These are phyloP conservation scores for Obelidium mucronatum DNA, from an alignment of 192 early-diverging fungal genomes.

Conservation along the genomic window DNA sequence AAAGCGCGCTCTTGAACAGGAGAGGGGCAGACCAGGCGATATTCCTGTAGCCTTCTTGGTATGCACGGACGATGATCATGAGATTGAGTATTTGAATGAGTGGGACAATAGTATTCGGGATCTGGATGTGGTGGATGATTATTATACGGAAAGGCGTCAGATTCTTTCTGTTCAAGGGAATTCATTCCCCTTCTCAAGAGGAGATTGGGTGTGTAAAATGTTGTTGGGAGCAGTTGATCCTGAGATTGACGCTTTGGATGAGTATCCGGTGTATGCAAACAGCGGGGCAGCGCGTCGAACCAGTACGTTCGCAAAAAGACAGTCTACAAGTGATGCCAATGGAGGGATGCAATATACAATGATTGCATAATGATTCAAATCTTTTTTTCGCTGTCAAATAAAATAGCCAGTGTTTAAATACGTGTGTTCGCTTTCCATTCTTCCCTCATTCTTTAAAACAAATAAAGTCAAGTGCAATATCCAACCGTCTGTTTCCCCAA, in stretches of 20 bases:
- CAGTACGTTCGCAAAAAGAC: too few species aligned
- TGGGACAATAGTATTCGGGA: slow-evolving; percentile 23
- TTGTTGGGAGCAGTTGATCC: slow-evolving; percentile 25
- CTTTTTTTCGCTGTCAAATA: too few species aligned
- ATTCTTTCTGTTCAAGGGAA: slow-evolving; percentile 15
- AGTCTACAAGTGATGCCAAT: too few species aligned
- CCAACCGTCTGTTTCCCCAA: too few species aligned
- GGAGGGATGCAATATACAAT: too few species aligned
- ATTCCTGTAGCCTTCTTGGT: slow-evolving; percentile 22
- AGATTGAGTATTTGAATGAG: slow-evolving; percentile 27
- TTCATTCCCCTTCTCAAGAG: slow-evolving; percentile 25
- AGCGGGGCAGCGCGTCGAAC: not conserved
- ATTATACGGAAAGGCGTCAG: slow-evolving; percentile 22
- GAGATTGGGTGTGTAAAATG: slow-evolving; percentile 37
- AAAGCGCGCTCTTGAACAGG: slow-evolving; percentile 12
- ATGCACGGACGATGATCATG: slow-evolving; percentile 30
- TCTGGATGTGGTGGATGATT: slow-evolving; percentile 29
- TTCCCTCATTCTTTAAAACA: too few species aligned
- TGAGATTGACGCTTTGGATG: slow-evolving; percentile 31
- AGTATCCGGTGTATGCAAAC: not conserved
- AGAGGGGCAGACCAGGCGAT: slow-evolving; percentile 9
- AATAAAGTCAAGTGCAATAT: too few species aligned
- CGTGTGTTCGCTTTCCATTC: too few species aligned
- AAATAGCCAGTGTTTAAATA: too few species aligned
- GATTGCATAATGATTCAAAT: too few species aligned